Conservation (phyloP, 768 basidiomycete genomes). For the Boletus insuetus region DNA sequence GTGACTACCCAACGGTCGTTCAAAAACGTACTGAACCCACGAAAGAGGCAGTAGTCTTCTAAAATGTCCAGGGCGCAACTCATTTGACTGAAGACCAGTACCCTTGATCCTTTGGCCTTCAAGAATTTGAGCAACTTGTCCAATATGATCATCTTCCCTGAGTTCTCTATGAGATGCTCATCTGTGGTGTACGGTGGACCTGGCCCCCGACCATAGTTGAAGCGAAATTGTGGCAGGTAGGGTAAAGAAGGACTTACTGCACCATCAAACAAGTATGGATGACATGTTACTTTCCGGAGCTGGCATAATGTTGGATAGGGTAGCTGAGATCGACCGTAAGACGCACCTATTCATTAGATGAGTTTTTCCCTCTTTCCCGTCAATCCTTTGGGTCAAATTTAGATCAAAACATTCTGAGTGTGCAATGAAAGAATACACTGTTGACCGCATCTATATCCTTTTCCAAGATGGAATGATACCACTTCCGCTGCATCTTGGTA, state of each 20-base stretch:
- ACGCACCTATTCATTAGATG: too few relatives aligned
- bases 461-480: too few relatives aligned
- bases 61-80: slow-evolving; percentile 95
- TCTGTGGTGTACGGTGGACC: slow-evolving; percentile 98
- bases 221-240: not conserved
- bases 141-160: slow-evolving; percentile 96
- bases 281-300: too few relatives aligned
- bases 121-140: slow-evolving; percentile 87
- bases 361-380: too few relatives aligned
- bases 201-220: slow-evolving; percentile 62
- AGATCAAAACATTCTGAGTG: too few relatives aligned
- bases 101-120: slow-evolving; percentile 89
- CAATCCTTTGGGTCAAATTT: too few relatives aligned
- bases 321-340: too few relatives aligned
- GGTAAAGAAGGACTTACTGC: slow-evolving; percentile 35
- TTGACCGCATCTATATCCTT: too few relatives aligned
- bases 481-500: too few relatives aligned
- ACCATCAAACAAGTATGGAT: too few relatives aligned
- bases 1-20: not conserved
- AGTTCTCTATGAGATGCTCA: slow-evolving; percentile 92
- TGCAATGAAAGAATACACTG: too few relatives aligned
- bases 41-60: slow-evolving; percentile 97
- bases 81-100: slow-evolving; percentile 99
- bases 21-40: slow-evolving; percentile 68
- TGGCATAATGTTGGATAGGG: too few relatives aligned